Conservation (phyloP, 1,284 basidiomycete genomes). For the Xerocomus nothofagi region DNA sequence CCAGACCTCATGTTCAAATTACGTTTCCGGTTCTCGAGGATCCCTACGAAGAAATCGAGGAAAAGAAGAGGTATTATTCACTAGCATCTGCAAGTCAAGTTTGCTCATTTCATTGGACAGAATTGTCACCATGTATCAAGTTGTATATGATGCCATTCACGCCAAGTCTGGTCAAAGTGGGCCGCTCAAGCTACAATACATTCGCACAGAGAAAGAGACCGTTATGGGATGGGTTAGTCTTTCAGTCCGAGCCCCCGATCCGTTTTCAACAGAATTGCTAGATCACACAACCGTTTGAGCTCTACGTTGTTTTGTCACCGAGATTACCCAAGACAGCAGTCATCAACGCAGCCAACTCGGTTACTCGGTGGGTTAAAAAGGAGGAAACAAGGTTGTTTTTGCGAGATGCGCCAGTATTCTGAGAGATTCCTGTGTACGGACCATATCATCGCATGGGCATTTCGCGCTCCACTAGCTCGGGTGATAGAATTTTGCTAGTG, state of each 20-base stretch:
- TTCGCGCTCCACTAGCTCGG: neutral
- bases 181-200: slow-evolving; percentile 79
- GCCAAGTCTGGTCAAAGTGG: slow-evolving; percentile 78
- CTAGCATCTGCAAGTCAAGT: neutral
- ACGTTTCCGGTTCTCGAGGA: slow-evolving; percentile 83
- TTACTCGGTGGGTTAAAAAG: slow-evolving; percentile 87
- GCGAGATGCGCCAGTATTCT: slow-evolving; percentile 86
- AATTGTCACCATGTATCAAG: slow-evolving; percentile 82
- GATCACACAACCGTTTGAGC: slow-evolving; percentile 92
- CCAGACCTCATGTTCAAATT: slow-evolving; percentile 83
- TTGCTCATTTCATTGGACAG: slow-evolving; percentile 39
- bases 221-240: slow-evolving; percentile 84
- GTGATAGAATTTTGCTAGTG: neutral
- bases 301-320: slow-evolving; percentile 85
- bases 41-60: slow-evolving; percentile 67
- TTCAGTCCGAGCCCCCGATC: neutral
- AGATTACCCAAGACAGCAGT: slow-evolving; percentile 83
- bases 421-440: slow-evolving; percentile 15
- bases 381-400: slow-evolving; percentile 84
- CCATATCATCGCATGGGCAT: neutral
- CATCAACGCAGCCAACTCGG: slow-evolving; percentile 83
- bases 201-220: slow-evolving; percentile 82
- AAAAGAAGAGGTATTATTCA: slow-evolving; percentile 53
- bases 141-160: slow-evolving; percentile 81
- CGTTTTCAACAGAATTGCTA: slow-evolving; percentile 34